A percentile compares a stretch with the other conserved stretches of the same genome.
phyloP scores from a whole-genome alignment of 352 stramenopile species.

The Phytophthora brassicae region DNA sequence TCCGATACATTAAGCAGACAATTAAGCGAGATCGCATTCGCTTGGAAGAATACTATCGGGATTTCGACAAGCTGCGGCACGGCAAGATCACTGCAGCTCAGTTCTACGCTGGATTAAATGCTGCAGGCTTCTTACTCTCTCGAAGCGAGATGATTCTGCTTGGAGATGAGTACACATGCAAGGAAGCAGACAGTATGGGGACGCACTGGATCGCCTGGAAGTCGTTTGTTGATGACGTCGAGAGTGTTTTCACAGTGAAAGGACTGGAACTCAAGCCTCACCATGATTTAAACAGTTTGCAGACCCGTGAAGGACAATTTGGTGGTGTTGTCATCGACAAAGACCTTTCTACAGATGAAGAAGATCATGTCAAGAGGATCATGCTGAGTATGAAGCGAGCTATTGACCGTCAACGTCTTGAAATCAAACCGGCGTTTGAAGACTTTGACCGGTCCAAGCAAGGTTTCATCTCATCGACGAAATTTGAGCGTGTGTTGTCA shows the following conservation, averaged over 20 bases:
- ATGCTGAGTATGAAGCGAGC: constrained; percentile 53
- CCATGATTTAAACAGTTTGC: constrained; percentile 49
- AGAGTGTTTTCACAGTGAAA: constrained; percentile 81
- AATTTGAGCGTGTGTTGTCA: constrained; percentile 83
- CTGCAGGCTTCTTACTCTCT: constrained; percentile 54
- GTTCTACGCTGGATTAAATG: constrained; percentile 62
- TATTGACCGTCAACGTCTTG: constrained; percentile 69
- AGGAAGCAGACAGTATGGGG: constrained; percentile 63
- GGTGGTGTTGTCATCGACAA: constrained; percentile 53
- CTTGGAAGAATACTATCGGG: constrained; percentile 81
- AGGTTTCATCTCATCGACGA: constrained; percentile 72
- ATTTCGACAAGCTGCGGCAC: constrained; percentile 83
- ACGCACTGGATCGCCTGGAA: constrained; percentile 72
- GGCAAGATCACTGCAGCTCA: constrained; percentile 72
- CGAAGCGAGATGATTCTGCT: constrained; percentile 61
- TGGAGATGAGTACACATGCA: constrained; percentile 54
- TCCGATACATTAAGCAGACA: constrained; percentile 80
- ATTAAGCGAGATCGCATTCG: constrained; percentile 82
- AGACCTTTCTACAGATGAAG: constrained; percentile 50
- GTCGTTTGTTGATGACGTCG: constrained; percentile 77
- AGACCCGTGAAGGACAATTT: constrained; percentile 60
- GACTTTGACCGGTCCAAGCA: constrained; percentile 83
- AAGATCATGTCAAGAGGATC: constrained; percentile 49
- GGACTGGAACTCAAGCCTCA: constrained; percentile 65
- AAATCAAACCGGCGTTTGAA: constrained; percentile 82